phyloP scores from a whole-genome alignment of 306 rosid genomes.

The Erythrophleum fordii region DNA sequence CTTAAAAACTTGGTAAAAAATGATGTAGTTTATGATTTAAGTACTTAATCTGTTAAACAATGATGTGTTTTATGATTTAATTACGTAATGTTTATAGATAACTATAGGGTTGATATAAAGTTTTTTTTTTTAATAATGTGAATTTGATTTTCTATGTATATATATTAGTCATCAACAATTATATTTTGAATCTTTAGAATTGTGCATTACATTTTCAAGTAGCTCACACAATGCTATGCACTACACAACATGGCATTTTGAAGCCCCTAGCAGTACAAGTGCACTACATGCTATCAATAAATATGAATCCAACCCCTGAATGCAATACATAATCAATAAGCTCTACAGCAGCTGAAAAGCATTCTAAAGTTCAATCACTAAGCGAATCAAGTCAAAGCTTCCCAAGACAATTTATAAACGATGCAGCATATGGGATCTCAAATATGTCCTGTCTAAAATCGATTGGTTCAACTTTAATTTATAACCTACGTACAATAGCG shows the following conservation, averaged over 20 bases:
- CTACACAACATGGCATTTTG: background rate
- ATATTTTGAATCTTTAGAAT: too few species aligned
- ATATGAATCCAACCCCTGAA: background rate
- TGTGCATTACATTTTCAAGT: too few species aligned
- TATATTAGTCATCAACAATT: too few species aligned
- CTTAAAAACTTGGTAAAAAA: background rate
- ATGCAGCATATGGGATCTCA: background rate
- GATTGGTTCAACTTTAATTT: background rate
- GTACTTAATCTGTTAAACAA: background rate
- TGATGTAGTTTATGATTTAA: background rate
- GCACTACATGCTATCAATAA: background rate
- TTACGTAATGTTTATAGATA: background rate
- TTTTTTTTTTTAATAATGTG: too few species aligned
- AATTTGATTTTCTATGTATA: too few species aligned
- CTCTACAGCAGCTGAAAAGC: background rate
- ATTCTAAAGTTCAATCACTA: background rate
- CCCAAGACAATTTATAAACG: too few species aligned
- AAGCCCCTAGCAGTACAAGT: background rate
- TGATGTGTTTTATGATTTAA: background rate
- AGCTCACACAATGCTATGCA: too few species aligned
- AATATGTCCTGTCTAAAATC: background rate
- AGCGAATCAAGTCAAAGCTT: background rate
- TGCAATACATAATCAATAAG: background rate
- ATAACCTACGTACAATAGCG: background rate
- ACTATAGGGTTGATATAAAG: background rate